Evolutionary conservation across 257 asterid species (phyloP), one percentile per base, ranked within the genome.

Genomic region (Paulownia fortunei): DNA sequence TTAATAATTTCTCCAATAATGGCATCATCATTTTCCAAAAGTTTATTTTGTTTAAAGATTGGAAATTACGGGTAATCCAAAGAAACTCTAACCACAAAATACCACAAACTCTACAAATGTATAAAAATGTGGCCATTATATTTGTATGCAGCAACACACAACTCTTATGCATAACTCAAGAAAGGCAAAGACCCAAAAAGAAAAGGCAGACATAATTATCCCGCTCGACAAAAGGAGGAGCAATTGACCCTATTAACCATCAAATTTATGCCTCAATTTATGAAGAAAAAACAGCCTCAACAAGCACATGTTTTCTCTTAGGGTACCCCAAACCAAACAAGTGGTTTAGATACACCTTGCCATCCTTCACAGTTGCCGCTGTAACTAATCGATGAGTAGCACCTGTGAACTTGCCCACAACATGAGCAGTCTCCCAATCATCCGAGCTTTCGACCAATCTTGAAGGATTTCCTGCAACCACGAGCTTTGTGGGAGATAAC

Each of bases 321-420:
- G 99, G 97, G 62, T 90, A 96, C 30, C 99, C 99, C 81, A 96
- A 76, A 24, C 98, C 98, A 79, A 93, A 16, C n/a, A 96, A 8
- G 73, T 93, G 99, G 78, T 84, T 93, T 42, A 96, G 42, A 59
- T 96, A 96, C 41, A 86, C 92, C 84, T 87, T 93, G 9, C 86
- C 97, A 27, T 93, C 97, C 86, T 96, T 93, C 76, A 89, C 94
- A 0, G 91, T 86, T 5, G 97, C 92, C 0, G 97, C 91, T 0
- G 98, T 88, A 24, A 83, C 86, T 42, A 93, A 5, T 26, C 99
- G 96, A 75, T 96, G 97, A 36, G 75, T 81, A 0, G 82, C 83
- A 0, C 92, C 94, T 10, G 76, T 81, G 15, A 87, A 84, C 76
- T 84, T 86, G 0, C 97, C 96, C 2, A 87, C 77, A 1, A 96